These are phyloP conservation scores for Blastobotrys elegans DNA, from an alignment of 1,139 yeast genomes.

Conservation along the genomic window DNA sequence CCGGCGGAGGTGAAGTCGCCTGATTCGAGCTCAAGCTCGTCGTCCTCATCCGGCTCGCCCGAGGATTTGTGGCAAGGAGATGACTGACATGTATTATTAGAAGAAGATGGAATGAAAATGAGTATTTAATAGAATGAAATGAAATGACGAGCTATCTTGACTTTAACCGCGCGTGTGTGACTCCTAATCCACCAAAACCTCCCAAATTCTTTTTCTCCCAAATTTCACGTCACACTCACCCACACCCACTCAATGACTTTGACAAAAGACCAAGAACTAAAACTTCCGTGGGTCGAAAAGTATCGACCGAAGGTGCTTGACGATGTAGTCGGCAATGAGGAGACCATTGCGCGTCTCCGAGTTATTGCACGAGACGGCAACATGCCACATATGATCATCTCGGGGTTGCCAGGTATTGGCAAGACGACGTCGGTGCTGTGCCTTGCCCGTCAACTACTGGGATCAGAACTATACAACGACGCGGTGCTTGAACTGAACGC, in stretches of 20 bases:
- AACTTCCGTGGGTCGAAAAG: conserved; percentile 74
- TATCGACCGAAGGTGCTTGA: conserved; percentile 75
- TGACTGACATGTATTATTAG: no score
- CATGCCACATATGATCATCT: conserved; percentile 92
- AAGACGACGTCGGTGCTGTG: conserved; percentile 93
- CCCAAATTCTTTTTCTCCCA: no score
- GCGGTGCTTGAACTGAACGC: conserved; percentile 94
- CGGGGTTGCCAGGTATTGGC: conserved; percentile 96
- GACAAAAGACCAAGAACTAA: conserved; percentile 12
- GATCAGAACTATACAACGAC: conserved; percentile 53
- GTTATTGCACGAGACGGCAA: conserved; percentile 89
- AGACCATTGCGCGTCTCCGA: conserved; percentile 77
- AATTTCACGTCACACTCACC: no score
- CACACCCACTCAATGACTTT: no score
- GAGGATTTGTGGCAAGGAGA: conserved; percentile 13
- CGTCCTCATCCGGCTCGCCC: conserved; percentile 7
- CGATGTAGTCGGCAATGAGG: conserved; percentile 91
- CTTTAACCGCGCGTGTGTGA: not conserved
- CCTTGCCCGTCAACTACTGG: conserved; percentile 78
- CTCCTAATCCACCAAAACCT: not conserved
- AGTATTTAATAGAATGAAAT: no score
- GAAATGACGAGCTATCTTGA: no score
- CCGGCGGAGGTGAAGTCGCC: conserved; percentile 3
- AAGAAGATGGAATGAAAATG: no score
- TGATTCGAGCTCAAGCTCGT: conserved; percentile 5